Percentiles rank a stretch among this genome's conserved stretches.
phyloP scores from a whole-genome alignment of 2,329 filamentous ascomycete species.

The Piedraia hortae region DNA sequence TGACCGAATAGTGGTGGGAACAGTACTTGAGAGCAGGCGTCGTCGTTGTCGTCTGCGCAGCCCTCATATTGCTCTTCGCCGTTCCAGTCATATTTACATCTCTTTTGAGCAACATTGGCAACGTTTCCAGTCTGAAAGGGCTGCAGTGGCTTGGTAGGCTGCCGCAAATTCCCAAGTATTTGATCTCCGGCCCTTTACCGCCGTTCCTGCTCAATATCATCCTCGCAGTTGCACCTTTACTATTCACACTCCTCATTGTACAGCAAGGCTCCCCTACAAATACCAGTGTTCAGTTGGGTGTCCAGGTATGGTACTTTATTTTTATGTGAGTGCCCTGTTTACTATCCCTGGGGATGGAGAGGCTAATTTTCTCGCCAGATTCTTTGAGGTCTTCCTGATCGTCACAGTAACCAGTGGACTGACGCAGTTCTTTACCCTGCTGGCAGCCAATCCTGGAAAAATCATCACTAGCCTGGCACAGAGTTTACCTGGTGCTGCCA shows the following conservation, averaged over 20 bases:
- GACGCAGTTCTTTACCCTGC: constrained; percentile 32
- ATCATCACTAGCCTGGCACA: constrained; percentile 45
- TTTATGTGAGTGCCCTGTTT: too few relatives aligned
- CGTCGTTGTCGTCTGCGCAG: constrained; percentile 36
- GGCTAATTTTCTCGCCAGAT: too few relatives aligned
- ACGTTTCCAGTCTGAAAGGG: constrained; percentile 38
- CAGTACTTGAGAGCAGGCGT: constrained; percentile 44
- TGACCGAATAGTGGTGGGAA: constrained; percentile 92
- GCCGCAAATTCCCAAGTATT: constrained; percentile 31
- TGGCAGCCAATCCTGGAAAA: constrained; percentile 35
- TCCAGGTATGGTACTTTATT: constrained; percentile 76
- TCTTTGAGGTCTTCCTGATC: constrained; percentile 79
- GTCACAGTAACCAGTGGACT: constrained; percentile 63
- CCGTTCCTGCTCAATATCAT: constrained; percentile 49
- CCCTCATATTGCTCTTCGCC: constrained; percentile 68
- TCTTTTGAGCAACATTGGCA: constrained; percentile 47
- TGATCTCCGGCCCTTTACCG: constrained; percentile 68
- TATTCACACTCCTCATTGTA: constrained; percentile 44
- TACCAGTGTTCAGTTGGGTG: constrained; percentile 48
- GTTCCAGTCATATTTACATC: constrained; percentile 76
- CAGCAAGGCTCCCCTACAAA: constrained; percentile 64
- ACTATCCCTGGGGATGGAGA: too few relatives aligned
- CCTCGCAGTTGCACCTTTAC: constrained; percentile 52
- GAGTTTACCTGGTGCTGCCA: constrained; percentile 63
- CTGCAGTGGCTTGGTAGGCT: constrained; percentile 39